These are phyloP conservation scores for Stipa capillata DNA, from an alignment of 176 grass and related monocot species.

Conservation along the genomic window DNA sequence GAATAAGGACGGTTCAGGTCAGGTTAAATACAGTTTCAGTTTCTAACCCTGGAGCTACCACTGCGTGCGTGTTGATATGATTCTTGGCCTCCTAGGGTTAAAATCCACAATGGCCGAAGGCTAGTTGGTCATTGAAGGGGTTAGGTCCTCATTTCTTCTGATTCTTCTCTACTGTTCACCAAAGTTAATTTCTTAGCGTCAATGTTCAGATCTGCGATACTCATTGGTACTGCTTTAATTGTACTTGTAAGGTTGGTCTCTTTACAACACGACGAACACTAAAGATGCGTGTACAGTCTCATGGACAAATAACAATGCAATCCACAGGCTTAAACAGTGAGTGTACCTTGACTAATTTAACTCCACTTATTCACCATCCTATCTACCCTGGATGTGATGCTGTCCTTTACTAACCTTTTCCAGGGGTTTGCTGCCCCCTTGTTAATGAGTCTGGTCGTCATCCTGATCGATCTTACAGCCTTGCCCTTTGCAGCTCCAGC, in stretches of 20 bases:
- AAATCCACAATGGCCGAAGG: not conserved
- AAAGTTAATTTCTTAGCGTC: not conserved
- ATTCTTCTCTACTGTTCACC: not conserved
- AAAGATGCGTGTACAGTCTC: not conserved
- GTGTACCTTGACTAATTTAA: not conserved
- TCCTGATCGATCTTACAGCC: slow-evolving; percentile 20
- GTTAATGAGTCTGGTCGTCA: not conserved
- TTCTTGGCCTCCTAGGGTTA: not conserved
- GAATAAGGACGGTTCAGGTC: not conserved
- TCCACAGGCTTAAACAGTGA: not conserved
- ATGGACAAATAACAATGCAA: not conserved
- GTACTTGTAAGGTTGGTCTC: not conserved
- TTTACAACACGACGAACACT: not conserved
- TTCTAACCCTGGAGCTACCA: not conserved
- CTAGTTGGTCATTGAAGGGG: not conserved
- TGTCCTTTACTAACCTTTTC: not conserved
- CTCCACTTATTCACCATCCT: slow-evolving; percentile 1
- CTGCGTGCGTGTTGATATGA: not conserved
- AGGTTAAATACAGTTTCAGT: too few relatives aligned
- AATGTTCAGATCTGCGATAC: not conserved
- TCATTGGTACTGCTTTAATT: not conserved
- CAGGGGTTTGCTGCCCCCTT: not conserved
- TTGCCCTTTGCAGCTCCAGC: slow-evolving; percentile 63
- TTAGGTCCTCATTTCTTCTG: not conserved
- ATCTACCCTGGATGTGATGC: not conserved